Percentiles rank a stretch among this genome's conserved stretches.
Conservation (phyloP, 1,139 yeast genomes). For the Suhomyces guaymorum region DNA sequence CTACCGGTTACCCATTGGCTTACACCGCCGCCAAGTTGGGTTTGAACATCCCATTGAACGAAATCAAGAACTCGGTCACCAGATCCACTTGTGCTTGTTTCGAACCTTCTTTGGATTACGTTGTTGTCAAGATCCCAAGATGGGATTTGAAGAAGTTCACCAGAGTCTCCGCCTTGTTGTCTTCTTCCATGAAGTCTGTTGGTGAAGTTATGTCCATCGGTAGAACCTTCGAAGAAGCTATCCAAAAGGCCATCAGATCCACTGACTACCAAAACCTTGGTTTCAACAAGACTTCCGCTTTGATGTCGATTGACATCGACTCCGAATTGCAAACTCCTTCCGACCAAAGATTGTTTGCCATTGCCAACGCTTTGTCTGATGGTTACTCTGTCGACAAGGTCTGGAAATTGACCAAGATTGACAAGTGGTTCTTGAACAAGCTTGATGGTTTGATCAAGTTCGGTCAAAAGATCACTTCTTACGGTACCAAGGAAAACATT, state of each 20-base stretch:
- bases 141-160: conserved; percentile 98
- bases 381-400: conserved; percentile 92
- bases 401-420: conserved; percentile 90
- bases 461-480: conserved; percentile 62
- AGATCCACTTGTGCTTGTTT: conserved; percentile 95
- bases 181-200: conserved; percentile 97
- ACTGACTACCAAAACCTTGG: conserved; percentile 95
- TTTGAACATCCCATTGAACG: conserved; percentile 88
- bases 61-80: conserved; percentile 91
- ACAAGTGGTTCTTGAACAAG: conserved; percentile 95
- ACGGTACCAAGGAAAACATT: conserved; percentile 58
- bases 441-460: conserved; percentile 70
- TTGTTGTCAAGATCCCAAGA: conserved; percentile 97
- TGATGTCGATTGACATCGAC: conserved; percentile 89
- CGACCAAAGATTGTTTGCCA: conserved; percentile 93
- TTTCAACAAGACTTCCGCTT: conserved; percentile 83
- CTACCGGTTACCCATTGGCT: conserved; percentile 98
- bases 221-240: conserved; percentile 96
- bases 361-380: conserved; percentile 85
- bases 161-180: conserved; percentile 82
- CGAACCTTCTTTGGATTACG: conserved; percentile 96
- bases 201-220: conserved; percentile 99
- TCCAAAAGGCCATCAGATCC: conserved; percentile 96
- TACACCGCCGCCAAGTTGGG: conserved; percentile 98
- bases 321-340: conserved; percentile 91